Conservation (phyloP, 1,284 basidiomycete species). For the Cryptococcus neoformans region DNA sequence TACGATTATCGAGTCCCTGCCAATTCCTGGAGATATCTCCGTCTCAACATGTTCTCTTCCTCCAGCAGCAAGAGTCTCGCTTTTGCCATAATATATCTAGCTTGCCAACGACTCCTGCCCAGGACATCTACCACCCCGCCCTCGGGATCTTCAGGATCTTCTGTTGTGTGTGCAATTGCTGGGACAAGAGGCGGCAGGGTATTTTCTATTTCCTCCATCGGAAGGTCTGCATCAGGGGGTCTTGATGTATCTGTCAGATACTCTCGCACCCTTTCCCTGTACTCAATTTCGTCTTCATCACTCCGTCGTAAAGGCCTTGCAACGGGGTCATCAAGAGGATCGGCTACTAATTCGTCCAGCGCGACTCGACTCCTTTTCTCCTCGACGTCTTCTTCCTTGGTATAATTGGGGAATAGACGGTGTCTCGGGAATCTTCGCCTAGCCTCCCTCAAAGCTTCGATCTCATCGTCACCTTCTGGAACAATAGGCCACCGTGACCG, state of each 20-base stretch:
- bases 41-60: conserved; percentile 44
- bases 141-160: background rate
- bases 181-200: background rate
- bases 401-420: background rate
- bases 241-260: background rate
- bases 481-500: background rate
- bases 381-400: background rate
- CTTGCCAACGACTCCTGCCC: conserved; percentile 33
- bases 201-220: background rate
- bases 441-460: background rate
- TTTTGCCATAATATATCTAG: conserved; percentile 43
- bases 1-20: background rate
- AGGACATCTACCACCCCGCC: conserved; percentile 22
- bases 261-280: background rate
- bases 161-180: background rate
- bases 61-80: conserved; percentile 47
- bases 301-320: background rate
- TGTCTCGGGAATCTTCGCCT: background rate
- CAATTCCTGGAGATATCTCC: conserved; percentile 20
- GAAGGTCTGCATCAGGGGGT: background rate
- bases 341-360: background rate
- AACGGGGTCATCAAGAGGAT: conserved; percentile 1
- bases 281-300: too few relatives aligned
- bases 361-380: background rate
- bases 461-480: background rate